Base-by-base conservation (phyloP, 352 stramenopile genomes). In the Phytophthora gonapodyides region DNA sequence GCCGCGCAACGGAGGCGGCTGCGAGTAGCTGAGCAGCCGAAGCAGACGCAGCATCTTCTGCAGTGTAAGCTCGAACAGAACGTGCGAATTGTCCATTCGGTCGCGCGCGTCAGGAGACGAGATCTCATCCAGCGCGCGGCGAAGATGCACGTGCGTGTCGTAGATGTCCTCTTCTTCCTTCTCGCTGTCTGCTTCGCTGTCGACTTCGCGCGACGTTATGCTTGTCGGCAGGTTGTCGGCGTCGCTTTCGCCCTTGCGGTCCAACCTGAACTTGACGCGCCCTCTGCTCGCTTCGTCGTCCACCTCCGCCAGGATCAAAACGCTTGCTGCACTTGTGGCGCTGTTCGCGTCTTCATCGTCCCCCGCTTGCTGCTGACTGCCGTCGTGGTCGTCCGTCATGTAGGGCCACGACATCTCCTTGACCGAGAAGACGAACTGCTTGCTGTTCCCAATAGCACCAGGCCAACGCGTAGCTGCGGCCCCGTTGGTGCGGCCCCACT, bases 341-440 rank as follows among this genome's bases (percentile, higher is more conserved):
- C 69, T 66, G 12, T 56, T 65, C 38, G 46, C 27, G 10, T n/a
- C 57, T 57, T 68, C 43, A 15, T 64, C 48, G 53, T 73, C 27
- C 52, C 61, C n/a, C 61, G 51, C 13, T 33, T 68, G 61, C 38
- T 75, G 54, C 27, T 66, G 43, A 3, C 15, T 60, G 30, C 24
- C 64, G 12, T 67, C 53, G 7, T 56, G 46, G 16, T 62, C 52
- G 19, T 73, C 65, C 3, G 67, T 67, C 19, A 89, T 78, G 47
- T 90, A 89, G n/a, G 82, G 84, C 80, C 82, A 94, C 27, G 84
- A 69, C 53, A 94, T 87, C 52, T 92, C 84, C 47, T 78, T 80
- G 33, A 94, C 78, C 4, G 67, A 69, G 50, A 94, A 91, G n/a
- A 90, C 75, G 43, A 91, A 76, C 34, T 87, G 79, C 49, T 72